Percentiles rank a stretch among this genome's conserved stretches.
phyloP scores from a whole-genome alignment of 2,329 filamentous ascomycete species.

The Colletotrichum sp. region DNA sequence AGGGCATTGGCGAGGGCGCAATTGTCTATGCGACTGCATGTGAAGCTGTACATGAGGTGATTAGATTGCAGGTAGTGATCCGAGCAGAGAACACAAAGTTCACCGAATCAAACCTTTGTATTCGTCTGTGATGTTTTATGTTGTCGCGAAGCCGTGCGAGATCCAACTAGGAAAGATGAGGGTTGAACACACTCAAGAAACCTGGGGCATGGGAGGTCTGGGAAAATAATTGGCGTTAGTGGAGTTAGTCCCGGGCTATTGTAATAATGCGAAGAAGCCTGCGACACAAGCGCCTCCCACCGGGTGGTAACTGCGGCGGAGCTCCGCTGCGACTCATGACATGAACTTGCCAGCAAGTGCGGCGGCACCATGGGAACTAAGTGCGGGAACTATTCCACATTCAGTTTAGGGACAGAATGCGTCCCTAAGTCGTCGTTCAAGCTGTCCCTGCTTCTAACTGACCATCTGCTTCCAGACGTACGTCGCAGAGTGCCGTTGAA shows the following conservation, averaged over 20 bases:
- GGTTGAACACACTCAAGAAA: background rate
- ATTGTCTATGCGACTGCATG: background rate
- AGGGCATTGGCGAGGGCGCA: background rate
- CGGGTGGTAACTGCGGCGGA: background rate
- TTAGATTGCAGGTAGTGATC: background rate
- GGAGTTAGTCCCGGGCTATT: background rate
- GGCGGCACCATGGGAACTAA: background rate
- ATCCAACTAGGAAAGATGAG: background rate
- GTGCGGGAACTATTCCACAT: background rate
- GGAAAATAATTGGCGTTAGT: background rate
- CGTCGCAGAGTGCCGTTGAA: background rate
- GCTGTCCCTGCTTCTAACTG: rapidly evolving
- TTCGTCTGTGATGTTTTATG: background rate
- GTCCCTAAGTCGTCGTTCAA: rapidly evolving
- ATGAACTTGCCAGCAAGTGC: background rate
- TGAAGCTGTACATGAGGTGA: background rate
- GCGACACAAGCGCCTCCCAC: background rate
- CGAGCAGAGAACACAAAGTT: background rate
- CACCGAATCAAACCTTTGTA: background rate
- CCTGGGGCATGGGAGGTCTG: background rate
- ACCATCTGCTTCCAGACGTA: rapidly evolving
- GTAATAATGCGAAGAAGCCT: background rate
- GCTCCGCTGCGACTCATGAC: background rate
- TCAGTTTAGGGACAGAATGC: background rate
- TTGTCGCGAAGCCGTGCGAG: background rate